Evolutionary conservation across 768 basidiomycete species (phyloP).

Genomic region (Lepiota brunneoincarnata): DNA sequence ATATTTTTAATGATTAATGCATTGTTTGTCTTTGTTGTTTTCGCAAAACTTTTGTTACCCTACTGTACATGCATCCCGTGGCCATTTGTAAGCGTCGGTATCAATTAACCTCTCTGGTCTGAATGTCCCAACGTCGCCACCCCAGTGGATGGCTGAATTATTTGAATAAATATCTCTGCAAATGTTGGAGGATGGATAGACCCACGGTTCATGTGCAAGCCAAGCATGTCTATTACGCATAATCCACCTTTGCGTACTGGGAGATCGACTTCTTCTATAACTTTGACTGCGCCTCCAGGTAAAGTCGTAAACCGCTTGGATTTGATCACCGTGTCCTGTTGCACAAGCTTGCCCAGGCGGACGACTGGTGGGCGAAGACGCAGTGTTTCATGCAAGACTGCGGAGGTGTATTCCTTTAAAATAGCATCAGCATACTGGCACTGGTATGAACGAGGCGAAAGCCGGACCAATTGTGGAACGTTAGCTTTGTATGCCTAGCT

Average conservation of each 20-base stretch:
- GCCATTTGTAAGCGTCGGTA: conserved; percentile 47
- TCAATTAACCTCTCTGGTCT: conserved; percentile 51
- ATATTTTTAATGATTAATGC: too few species aligned
- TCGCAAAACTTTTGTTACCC: too few species aligned
- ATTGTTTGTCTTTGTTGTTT: too few species aligned
- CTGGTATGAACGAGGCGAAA: not conserved
- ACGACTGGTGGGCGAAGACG: conserved; percentile 38
- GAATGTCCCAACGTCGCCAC: conserved; percentile 40
- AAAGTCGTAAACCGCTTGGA: conserved; percentile 29
- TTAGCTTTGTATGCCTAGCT: conserved; percentile 2
- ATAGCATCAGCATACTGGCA: not conserved
- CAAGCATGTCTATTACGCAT: conserved; percentile 39
- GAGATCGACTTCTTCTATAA: conserved; percentile 29
- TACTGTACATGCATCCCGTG: conserved; percentile 49
- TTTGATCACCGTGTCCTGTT: conserved; percentile 31
- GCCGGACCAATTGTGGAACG: conserved; percentile 5
- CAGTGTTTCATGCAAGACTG: conserved; percentile 44
- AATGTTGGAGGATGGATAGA: not conserved
- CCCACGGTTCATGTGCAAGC: conserved; percentile 44
- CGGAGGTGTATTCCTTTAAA: conserved; percentile 38
- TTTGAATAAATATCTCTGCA: not conserved
- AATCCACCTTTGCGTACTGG: conserved; percentile 36
- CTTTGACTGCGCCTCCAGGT: conserved; percentile 20
- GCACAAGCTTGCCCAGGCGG: conserved; percentile 33
- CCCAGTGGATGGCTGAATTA: conserved; percentile 45